A percentile compares a stretch with the other conserved stretches of the same genome.
These are phyloP conservation scores for Phlebopus sp. DNA, from an alignment of 1,284 basidiomycete species.

Conservation along the genomic window DNA sequence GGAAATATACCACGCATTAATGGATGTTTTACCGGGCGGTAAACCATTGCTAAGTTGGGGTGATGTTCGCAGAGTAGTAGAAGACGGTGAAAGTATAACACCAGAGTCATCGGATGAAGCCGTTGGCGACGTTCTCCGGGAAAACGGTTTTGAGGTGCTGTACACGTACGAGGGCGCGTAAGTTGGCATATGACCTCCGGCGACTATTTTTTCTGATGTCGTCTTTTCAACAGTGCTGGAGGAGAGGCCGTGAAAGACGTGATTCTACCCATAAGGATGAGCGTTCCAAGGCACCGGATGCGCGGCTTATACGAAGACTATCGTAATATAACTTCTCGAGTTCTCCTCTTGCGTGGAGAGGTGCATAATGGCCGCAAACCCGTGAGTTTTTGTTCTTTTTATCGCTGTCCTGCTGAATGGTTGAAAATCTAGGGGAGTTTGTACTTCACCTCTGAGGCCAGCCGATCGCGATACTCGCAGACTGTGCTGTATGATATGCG, in stretches of 20 bases:
- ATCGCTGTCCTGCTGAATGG: neutral
- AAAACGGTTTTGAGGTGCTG: constrained; percentile 30
- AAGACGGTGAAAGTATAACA: neutral
- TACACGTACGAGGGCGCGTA: constrained; percentile 32
- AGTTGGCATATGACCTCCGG: constrained; percentile 10
- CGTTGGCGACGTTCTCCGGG: constrained; percentile 25
- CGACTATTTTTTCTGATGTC: neutral
- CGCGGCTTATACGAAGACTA: constrained; percentile 35
- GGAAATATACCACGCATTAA: constrained; percentile 1
- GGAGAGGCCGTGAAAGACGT: constrained; percentile 38
- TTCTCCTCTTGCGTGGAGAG: constrained; percentile 36
- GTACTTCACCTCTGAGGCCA: constrained; percentile 30
- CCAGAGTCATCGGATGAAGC: constrained; percentile 15
- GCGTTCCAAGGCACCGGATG: constrained; percentile 24
- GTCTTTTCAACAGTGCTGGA: constrained; percentile 24
- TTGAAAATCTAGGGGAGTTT: constrained; percentile 26
- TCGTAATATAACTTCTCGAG: constrained; percentile 23
- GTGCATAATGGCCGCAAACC: constrained; percentile 36
- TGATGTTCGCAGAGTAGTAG: neutral
- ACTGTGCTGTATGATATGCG: constrained; percentile 29
- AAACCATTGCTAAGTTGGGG: constrained; percentile 3
- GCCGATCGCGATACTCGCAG: constrained; percentile 24
- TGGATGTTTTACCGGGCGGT: neutral
- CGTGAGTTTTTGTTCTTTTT: constrained; percentile 16
- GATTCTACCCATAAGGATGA: constrained; percentile 31